These are phyloP conservation scores for Auricularia cornea DNA, from an alignment of 768 basidiomycete genomes.

Conservation along the genomic window DNA sequence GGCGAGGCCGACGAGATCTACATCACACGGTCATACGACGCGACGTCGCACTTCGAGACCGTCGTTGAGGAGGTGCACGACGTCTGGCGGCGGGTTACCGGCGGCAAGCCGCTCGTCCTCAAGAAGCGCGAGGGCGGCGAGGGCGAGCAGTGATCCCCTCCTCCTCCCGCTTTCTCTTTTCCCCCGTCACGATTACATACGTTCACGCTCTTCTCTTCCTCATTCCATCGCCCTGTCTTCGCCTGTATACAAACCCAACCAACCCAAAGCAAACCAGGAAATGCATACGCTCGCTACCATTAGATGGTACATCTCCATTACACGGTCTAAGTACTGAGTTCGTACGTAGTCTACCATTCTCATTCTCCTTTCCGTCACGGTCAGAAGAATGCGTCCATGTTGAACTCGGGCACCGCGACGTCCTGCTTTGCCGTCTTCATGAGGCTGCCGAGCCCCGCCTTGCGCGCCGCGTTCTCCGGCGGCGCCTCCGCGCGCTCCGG, in stretches of 20 bases:
- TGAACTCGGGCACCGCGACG: constrained; percentile 77
- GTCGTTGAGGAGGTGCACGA: constrained; percentile 96
- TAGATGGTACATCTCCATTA: not conserved
- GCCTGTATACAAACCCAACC: not conserved
- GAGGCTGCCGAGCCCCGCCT: constrained; percentile 70
- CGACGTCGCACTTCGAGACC: constrained; percentile 97
- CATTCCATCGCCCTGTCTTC: not conserved
- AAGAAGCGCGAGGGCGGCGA: constrained; percentile 74
- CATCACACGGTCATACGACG: constrained; percentile 96
- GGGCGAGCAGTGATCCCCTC: constrained; percentile 35
- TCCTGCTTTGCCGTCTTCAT: constrained; percentile 91
- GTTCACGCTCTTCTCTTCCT: not conserved
- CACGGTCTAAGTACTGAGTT: not conserved
- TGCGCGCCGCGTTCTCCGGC: constrained; percentile 16
- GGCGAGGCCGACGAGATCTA: constrained; percentile 87
- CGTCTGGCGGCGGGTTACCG: constrained; percentile 81
- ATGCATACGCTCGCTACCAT: not conserved
- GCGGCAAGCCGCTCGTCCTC: constrained; percentile 65
- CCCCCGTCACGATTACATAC: not conserved
- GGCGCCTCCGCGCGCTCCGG: constrained; percentile 22
- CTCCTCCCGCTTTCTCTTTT: not conserved
- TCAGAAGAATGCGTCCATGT: constrained; percentile 61
- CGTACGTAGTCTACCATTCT: not conserved
- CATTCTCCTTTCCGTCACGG: no score
- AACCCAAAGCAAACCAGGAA: not conserved